A percentile compares a stretch with the other conserved stretches of the same genome.
Evolutionary conservation across 495 filamentous ascomycete genomes (phyloP).

Genomic region (Xylaria sp.): DNA sequence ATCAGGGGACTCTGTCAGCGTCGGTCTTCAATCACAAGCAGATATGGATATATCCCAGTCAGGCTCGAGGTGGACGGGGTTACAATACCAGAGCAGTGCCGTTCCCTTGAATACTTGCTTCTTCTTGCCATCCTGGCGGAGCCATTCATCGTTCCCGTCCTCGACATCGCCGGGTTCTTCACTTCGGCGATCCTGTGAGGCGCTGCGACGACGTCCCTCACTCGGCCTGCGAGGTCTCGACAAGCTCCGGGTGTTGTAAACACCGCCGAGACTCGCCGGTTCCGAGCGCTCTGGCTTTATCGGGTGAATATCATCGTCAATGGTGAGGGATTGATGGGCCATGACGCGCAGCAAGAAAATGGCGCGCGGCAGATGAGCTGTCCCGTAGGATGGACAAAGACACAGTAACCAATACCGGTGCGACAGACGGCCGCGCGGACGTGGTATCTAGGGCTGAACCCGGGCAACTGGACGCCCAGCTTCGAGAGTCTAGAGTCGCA

Average conservation of each 20-base stretch:
- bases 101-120: slow-evolving; percentile 55
- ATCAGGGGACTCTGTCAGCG: slow-evolving; percentile 34
- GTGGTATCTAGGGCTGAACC: slow-evolving; percentile 9
- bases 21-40: slow-evolving; percentile 4
- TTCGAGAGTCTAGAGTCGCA: background rate
- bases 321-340: slow-evolving; percentile 31
- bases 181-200: slow-evolving; percentile 35
- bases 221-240: slow-evolving; percentile 33
- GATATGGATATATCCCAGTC: background rate
- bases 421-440: background rate
- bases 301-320: slow-evolving; percentile 33
- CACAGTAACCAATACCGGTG: slow-evolving; percentile 2
- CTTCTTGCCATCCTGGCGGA: slow-evolving; percentile 41
- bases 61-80: slow-evolving; percentile 1
- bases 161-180: slow-evolving; percentile 41
- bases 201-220: slow-evolving; percentile 38
- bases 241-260: slow-evolving; percentile 49
- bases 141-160: slow-evolving; percentile 49
- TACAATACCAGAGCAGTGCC: slow-evolving; percentile 49
- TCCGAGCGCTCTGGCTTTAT: slow-evolving; percentile 26
- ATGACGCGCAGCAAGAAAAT: background rate
- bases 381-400: background rate
- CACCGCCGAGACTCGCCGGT: slow-evolving; percentile 39
- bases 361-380: background rate
- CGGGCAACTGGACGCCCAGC: background rate